Percentiles rank a stretch among this genome's conserved stretches.
Evolutionary conservation across 192 early-diverging fungal species (phyloP).

Genomic region (Nowakowskiella sp.): DNA sequence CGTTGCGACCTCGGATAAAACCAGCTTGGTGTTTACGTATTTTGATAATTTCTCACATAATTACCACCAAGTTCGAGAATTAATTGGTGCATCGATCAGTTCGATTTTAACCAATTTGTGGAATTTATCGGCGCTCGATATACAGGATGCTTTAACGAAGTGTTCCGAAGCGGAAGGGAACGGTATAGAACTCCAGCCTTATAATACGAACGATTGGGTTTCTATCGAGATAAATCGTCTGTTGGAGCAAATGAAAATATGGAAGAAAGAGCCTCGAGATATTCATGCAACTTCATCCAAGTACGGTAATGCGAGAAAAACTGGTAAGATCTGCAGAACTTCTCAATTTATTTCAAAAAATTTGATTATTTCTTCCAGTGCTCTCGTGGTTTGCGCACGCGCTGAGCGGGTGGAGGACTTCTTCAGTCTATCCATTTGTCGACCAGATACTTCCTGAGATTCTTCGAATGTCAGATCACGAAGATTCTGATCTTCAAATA

Average conservation of each 20-base stretch:
- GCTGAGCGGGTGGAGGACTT: conserved; percentile 38
- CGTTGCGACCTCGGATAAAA: conserved; percentile 5
- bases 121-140: too few relatives aligned
- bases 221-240: too few relatives aligned
- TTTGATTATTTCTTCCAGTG: conserved; percentile 30
- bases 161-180: too few relatives aligned
- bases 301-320: conserved; percentile 71
- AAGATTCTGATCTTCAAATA: conserved; percentile 63
- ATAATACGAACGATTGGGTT: too few relatives aligned
- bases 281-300: too few relatives aligned
- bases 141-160: too few relatives aligned
- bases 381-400: conserved; percentile 58
- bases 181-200: too few relatives aligned
- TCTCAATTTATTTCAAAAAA: not conserved
- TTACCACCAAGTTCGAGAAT: conserved; percentile 85
- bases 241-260: too few relatives aligned
- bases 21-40: conserved; percentile 32
- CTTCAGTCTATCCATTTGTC: conserved; percentile 52
- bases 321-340: conserved; percentile 34
- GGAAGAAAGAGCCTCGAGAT: too few relatives aligned
- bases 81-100: conserved; percentile 58
- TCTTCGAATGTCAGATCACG: conserved; percentile 63
- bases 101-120: conserved; percentile 9
- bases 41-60: conserved; percentile 63
- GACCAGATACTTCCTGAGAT: conserved; percentile 45